phyloP scores from a whole-genome alignment of 805 yeast genomes.

The Metschnikowia cubensis region DNA sequence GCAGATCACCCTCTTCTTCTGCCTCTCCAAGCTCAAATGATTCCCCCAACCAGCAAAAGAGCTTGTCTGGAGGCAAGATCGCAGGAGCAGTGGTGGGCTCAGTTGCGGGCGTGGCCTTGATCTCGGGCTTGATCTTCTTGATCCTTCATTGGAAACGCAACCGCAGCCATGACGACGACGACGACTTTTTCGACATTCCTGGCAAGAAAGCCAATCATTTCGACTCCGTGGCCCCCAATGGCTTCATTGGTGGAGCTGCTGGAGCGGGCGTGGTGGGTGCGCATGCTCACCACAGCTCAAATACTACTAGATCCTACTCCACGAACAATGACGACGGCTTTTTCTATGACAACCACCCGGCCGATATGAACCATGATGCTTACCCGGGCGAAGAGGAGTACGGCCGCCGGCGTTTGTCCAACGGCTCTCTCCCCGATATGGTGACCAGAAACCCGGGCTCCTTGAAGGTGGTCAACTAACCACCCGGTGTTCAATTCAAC shows the following conservation, averaged over 20 bases:
- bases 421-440: conserved; percentile 52
- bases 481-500: not conserved
- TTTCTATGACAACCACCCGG: conserved; percentile 1
- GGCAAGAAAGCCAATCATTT: conserved; percentile 21
- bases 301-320: conserved; percentile 15
- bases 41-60: conserved; percentile 8
- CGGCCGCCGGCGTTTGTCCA: conserved; percentile 49
- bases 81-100: conserved; percentile 44
- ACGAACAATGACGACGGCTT: conserved; percentile 15
- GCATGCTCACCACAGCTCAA: conserved; percentile 17
- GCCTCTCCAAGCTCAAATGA: conserved; percentile 7
- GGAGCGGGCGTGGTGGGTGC: conserved; percentile 17
- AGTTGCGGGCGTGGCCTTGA: conserved; percentile 32
- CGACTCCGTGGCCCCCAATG: conserved; percentile 23
- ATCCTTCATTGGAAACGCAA: conserved; percentile 40
- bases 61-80: conserved; percentile 37
- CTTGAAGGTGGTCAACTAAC: conserved; percentile 46
- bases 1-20: conserved; percentile 7
- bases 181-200: conserved; percentile 27
- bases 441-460: conserved; percentile 44
- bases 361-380: conserved; percentile 5
- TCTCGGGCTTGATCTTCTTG: conserved; percentile 34
- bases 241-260: conserved; percentile 19
- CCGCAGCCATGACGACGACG: conserved; percentile 33
- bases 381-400: conserved; percentile 20